Base-by-base conservation (phyloP, 2,329 filamentous ascomycete genomes). In the Parastagonospora avenae region DNA sequence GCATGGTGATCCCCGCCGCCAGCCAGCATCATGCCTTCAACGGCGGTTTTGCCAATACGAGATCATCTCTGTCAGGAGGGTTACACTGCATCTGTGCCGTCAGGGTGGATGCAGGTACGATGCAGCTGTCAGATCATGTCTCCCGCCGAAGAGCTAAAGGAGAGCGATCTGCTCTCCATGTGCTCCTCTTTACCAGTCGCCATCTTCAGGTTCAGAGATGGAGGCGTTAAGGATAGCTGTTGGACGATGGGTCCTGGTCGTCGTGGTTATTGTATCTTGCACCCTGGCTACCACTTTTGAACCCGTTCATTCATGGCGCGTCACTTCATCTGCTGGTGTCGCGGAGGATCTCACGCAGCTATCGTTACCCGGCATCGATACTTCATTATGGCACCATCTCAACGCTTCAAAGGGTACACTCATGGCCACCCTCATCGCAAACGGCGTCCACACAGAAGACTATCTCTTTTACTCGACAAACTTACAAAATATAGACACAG, bases 381-480 rank as follows among this genome's bases (percentile, higher is more conserved):
- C 77, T 0, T 76, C 77, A 1, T 71, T 74, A 40, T 86, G 84
- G 84, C 70, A 82, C 56, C 77, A 77, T 8, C 40, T 42, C 9
- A 71, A 82, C 32, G 65, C 75, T 5, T 74, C 82, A 0, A 77
- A 76, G 11, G 81, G 77, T 50, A 86, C 84, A 0, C 70, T 86
- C 2, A 82, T 86, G 79, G 80, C 78, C 1, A 82, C 82, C 27
- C 71, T 87, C 2, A 63, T 87, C n/a, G 71, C 79, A 8, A 79
- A 76, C 5, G 77, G 77, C 2, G 71, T 81, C 10, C 84, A 82
- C 68, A 74, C 77, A 16, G 83, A 86, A 39, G 68, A 70, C 1
- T 67, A 81, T 0, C 63, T 87, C 0, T 87, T 85, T 68, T 85
- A 78, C 64, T 85, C 82, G 0, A 71, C 81, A 19, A 80, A 80